Percentiles rank a stretch among this genome's conserved stretches.
These are phyloP conservation scores for Picea abies DNA, from an alignment of 83 land plant genomes.

Conservation along the genomic window DNA sequence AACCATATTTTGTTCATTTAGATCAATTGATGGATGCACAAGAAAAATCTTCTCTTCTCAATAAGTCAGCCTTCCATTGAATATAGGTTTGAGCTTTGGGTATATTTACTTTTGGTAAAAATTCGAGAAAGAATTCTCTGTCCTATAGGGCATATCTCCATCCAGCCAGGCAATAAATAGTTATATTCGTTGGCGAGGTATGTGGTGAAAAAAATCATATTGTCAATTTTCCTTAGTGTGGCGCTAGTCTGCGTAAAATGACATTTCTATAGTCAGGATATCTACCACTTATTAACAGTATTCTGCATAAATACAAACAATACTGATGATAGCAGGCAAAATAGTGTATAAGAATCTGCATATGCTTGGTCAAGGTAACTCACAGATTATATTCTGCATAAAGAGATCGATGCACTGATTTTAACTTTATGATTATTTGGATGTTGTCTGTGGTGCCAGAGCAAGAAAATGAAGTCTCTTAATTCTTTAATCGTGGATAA, in stretches of 20 bases:
- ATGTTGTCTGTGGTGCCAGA: conserved; percentile 22
- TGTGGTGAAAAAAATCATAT: background rate
- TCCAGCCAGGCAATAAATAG: background rate
- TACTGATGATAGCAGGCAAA: background rate
- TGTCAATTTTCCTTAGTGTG: background rate
- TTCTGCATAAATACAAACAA: background rate
- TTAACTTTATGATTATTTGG: conserved; percentile 1
- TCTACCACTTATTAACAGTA: background rate
- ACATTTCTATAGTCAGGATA: background rate
- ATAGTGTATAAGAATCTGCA: background rate
- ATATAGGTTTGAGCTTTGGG: background rate
- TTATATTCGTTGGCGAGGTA: background rate
- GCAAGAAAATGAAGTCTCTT: conserved; percentile 28
- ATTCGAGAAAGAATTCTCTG: background rate
- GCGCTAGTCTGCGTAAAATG: background rate
- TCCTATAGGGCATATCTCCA: background rate
- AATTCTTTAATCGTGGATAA: conserved; percentile 7
- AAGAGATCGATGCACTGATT: background rate
- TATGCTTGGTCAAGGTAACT: background rate
- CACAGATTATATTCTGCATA: background rate
- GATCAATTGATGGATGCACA: background rate
- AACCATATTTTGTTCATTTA: background rate
- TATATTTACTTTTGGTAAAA: background rate
- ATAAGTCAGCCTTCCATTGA: background rate
- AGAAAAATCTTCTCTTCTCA: background rate